These are phyloP conservation scores for Phytophthora litchii DNA, from an alignment of 352 stramenopile species.

Conservation along the genomic window DNA sequence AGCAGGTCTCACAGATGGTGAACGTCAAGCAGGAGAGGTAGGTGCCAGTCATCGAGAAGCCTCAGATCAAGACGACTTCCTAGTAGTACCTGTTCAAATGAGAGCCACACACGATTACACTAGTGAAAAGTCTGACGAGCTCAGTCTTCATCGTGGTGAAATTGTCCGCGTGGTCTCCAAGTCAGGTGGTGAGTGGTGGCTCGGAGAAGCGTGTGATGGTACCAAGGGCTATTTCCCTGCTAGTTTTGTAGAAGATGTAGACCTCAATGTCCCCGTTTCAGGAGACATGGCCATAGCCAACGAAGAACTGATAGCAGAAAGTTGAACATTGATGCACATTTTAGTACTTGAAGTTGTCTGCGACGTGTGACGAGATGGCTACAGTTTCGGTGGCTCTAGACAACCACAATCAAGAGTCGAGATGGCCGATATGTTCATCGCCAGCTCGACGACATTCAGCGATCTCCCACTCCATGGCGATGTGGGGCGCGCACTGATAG, in stretches of 20 bases:
- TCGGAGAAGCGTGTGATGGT: constrained; percentile 66
- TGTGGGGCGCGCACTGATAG: constrained; percentile 50
- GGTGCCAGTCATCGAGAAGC: constrained; percentile 1
- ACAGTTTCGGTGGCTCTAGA: constrained; percentile 24
- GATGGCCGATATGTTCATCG: constrained; percentile 25
- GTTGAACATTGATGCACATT: constrained; percentile 14
- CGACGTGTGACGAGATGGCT: constrained; percentile 35
- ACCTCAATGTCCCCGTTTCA: constrained; percentile 2
- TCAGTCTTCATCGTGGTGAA: constrained; percentile 55
- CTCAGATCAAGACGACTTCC: not conserved
- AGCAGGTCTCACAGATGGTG: not conserved
- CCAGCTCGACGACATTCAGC: constrained; percentile 48
- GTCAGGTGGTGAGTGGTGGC: constrained; percentile 60
- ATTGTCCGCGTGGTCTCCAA: constrained; percentile 62
- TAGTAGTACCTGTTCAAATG: constrained; percentile 1
- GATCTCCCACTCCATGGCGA: constrained; percentile 67
- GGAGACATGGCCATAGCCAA: constrained; percentile 4
- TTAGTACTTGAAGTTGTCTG: constrained; percentile 24
- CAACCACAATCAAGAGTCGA: not conserved
- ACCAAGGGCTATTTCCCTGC: constrained; percentile 63
- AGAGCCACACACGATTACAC: constrained; percentile 14
- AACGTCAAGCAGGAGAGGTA: not conserved
- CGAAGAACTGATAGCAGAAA: constrained; percentile 12
- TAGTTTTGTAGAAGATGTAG: constrained; percentile 46
- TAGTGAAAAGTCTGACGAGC: constrained; percentile 47